Evolutionary conservation across 352 stramenopile species (phyloP).

Genomic region (Pythium biforme): DNA sequence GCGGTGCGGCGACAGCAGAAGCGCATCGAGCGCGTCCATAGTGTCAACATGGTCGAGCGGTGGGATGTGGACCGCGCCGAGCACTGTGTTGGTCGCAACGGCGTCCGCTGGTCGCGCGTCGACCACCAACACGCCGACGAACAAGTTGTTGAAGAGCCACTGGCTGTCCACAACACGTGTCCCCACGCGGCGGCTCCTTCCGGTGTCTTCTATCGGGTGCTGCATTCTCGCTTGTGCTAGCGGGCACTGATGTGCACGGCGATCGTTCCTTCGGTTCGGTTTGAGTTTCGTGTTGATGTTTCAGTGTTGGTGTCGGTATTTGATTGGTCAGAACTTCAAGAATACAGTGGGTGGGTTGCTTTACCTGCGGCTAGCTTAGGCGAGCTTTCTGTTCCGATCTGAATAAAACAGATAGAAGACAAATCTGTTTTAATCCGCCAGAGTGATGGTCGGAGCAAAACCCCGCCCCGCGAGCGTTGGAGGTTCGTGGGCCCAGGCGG

Average conservation of each 20-base stretch:
- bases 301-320: background rate
- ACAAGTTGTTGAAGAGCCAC: conserved; percentile 80
- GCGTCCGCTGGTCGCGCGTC: conserved; percentile 40
- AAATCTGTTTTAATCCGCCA: conserved; percentile 3
- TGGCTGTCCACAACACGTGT: conserved; percentile 38
- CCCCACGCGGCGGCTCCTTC: background rate
- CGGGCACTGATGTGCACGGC: too few relatives aligned
- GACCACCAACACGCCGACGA: conserved; percentile 59
- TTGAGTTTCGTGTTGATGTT: too few relatives aligned
- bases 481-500: background rate
- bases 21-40: conserved; percentile 29
- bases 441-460: conserved; percentile 7
- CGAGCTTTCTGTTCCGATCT: background rate
- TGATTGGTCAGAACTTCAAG: background rate
- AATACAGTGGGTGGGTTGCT: background rate
- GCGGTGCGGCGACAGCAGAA: conserved; percentile 21
- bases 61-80: conserved; percentile 53
- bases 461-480: conserved; percentile 10
- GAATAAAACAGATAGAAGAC: background rate
- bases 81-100: conserved; percentile 42
- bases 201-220: background rate
- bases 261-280: too few relatives aligned
- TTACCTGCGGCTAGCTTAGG: conserved; percentile 3
- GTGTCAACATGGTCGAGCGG: conserved; percentile 15
- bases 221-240: background rate